Base-by-base conservation (phyloP, 1,139 yeast species). In the Diutina mesorugosa region DNA sequence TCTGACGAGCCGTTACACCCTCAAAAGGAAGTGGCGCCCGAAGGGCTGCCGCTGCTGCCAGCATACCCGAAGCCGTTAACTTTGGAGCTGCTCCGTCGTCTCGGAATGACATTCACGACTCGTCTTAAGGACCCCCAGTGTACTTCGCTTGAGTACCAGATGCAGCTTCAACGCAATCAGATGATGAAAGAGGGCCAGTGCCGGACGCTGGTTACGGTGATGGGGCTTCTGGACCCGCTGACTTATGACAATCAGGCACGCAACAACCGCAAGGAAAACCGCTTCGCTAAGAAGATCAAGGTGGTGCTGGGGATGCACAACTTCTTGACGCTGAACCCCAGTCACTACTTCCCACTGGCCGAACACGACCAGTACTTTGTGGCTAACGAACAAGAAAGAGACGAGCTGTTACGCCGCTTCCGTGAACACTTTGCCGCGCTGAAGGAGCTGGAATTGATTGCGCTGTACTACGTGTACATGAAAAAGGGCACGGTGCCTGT, bases 391-490 rank as follows among this genome's bases (percentile, higher is more conserved):
- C 71, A 71, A 6, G 79, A 77, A 29, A 70, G 84, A 55, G 68
- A 66, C 2, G 69, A 68, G n/a, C 81, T 81, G 41, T 78, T 74
- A 58, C 67, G 64, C 28, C 73, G 88, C 58, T 91, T 84, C 67
- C 75, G 81, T 57, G 66, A 71, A 1, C 87, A 85, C 64, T 91
- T 91, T 64, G 81, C 93, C 0, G 70, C 90, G 12, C 73, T 78
- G 7, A 76, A 74, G 1, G 69, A 74, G 2, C 83, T 80, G 54
- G 67, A 67, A 7, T 72, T 91, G 57, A 69, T 85, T 0, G 84
- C 96, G 0, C 77, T 90, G 1, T 91, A 88, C 65, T 85, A 81
- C 64, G 79, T 87, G 7, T 88, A 89, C 67, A 68, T 90, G 35
- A 84, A 80, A 59, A 80, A 87, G 60, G 29, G 45, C 4, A 79